A percentile compares a stretch with the other conserved stretches of the same genome.
Conservation (phyloP, 2,329 filamentous ascomycete genomes). For the Pseudodiploospora longispora region DNA sequence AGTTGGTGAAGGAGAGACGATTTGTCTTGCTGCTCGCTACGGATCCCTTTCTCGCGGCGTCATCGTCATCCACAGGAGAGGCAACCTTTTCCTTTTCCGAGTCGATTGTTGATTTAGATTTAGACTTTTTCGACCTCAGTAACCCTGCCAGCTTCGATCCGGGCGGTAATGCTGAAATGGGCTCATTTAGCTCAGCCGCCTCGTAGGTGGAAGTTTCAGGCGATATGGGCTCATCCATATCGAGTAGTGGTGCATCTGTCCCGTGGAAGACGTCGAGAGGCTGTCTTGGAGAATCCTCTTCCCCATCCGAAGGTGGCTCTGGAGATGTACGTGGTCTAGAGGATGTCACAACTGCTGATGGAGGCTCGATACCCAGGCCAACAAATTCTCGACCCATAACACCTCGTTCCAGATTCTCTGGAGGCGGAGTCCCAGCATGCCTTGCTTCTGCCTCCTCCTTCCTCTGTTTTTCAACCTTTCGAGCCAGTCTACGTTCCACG, state of each 20-base stretch:
- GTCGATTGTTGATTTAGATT: constrained; percentile 40
- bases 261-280: constrained; percentile 22
- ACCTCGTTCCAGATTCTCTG: constrained; percentile 51
- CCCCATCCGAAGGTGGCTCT: constrained; percentile 16
- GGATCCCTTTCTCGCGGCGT: constrained; percentile 45
- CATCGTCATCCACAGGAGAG: constrained; percentile 36
- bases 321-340: constrained; percentile 36
- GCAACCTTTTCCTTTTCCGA: constrained; percentile 31
- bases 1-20: constrained; percentile 56
- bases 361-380: constrained; percentile 48
- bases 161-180: constrained; percentile 14
- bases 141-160: constrained; percentile 27
- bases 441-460: constrained; percentile 48
- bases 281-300: constrained; percentile 14
- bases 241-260: constrained; percentile 16
- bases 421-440: constrained; percentile 41
- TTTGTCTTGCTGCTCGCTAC: constrained; percentile 40
- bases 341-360: constrained; percentile 48
- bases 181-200: constrained; percentile 13
- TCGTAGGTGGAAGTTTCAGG: neutral
- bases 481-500: constrained; percentile 55
- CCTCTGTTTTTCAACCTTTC: constrained; percentile 58
- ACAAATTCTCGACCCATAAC: constrained; percentile 50
- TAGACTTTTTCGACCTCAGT: constrained; percentile 37
- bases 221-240: constrained; percentile 1